Evolutionary conservation across 108 stramenopile species (phyloP).

Genomic region (Skeletonema potamos): DNA sequence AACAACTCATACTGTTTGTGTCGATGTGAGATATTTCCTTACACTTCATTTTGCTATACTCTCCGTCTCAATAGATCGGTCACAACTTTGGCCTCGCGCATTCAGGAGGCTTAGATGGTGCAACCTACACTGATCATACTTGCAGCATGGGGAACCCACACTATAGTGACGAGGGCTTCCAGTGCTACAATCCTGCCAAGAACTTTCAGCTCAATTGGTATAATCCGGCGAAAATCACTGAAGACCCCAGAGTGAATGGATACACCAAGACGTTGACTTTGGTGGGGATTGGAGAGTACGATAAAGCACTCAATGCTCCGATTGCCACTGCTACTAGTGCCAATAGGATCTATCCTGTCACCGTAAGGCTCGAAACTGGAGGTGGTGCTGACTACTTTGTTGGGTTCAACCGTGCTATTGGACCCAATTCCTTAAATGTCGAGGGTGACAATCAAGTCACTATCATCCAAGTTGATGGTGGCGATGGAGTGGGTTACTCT

Average conservation of each 20-base stretch:
- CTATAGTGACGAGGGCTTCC: not conserved
- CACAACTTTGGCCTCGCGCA: slow-evolving; percentile 37
- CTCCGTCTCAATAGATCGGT: not conserved
- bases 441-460: not conserved
- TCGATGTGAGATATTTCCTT: no score
- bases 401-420: slow-evolving; percentile 22
- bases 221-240: not conserved
- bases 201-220: slow-evolving; percentile 6
- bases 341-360: no score
- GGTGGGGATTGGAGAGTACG: slow-evolving; percentile 1
- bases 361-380: slow-evolving; percentile 27
- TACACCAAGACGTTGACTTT: slow-evolving; percentile 6
- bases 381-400: slow-evolving; percentile 17
- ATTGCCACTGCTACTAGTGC: no score
- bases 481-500: slow-evolving; percentile 11
- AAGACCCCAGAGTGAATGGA: not conserved
- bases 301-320: no score
- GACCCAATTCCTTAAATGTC: not conserved
- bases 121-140: slow-evolving; percentile 36
- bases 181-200: slow-evolving; percentile 7
- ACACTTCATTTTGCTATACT: not conserved
- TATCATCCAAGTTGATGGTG: slow-evolving; percentile 1
- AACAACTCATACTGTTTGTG: no score
- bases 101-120: slow-evolving; percentile 28
- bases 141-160: slow-evolving; percentile 42